Evolutionary conservation across 1,284 basidiomycete genomes (phyloP).

Genomic region (Cryptococcus sp.): DNA sequence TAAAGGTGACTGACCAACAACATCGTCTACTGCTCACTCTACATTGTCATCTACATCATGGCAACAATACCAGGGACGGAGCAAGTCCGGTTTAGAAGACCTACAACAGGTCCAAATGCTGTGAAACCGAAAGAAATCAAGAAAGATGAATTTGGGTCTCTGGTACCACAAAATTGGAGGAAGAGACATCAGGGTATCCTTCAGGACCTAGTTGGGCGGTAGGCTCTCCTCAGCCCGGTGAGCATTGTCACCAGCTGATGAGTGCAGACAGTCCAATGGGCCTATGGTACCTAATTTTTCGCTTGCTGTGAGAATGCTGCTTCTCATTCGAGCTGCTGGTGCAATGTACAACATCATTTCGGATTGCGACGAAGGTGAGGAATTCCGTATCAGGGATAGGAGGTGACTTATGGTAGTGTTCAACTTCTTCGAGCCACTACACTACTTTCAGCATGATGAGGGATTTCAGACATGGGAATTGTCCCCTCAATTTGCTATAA

Average conservation of each 20-base stretch:
- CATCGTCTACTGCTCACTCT: background rate
- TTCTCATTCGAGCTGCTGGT: slow-evolving; percentile 74
- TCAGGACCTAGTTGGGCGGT: slow-evolving; percentile 46
- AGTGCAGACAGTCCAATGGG: slow-evolving; percentile 29
- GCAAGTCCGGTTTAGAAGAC: slow-evolving; percentile 43
- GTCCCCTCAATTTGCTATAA: slow-evolving; percentile 80
- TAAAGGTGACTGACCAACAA: background rate
- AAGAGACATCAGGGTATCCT: slow-evolving; percentile 45
- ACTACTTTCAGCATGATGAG: slow-evolving; percentile 74
- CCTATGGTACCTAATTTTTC: slow-evolving; percentile 82
- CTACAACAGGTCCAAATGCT: slow-evolving; percentile 37
- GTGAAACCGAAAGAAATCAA: slow-evolving; percentile 16
- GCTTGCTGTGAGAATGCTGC: slow-evolving; percentile 73
- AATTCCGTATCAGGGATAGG: background rate
- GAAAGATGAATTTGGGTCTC: slow-evolving; percentile 40
- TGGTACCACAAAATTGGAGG: slow-evolving; percentile 41
- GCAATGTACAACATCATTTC: slow-evolving; percentile 95
- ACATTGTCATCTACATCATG: background rate
- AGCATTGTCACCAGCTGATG: background rate
- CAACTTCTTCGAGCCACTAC: slow-evolving; percentile 98
- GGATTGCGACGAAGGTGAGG: slow-evolving; percentile 93
- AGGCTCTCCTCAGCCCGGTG: slow-evolving; percentile 7
- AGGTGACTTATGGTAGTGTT: slow-evolving; percentile 61
- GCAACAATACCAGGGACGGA: slow-evolving; percentile 44
- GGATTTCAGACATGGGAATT: slow-evolving; percentile 99